Evolutionary conservation across 176 grass and related monocot species (phyloP).

Genomic region (Poa annua): DNA sequence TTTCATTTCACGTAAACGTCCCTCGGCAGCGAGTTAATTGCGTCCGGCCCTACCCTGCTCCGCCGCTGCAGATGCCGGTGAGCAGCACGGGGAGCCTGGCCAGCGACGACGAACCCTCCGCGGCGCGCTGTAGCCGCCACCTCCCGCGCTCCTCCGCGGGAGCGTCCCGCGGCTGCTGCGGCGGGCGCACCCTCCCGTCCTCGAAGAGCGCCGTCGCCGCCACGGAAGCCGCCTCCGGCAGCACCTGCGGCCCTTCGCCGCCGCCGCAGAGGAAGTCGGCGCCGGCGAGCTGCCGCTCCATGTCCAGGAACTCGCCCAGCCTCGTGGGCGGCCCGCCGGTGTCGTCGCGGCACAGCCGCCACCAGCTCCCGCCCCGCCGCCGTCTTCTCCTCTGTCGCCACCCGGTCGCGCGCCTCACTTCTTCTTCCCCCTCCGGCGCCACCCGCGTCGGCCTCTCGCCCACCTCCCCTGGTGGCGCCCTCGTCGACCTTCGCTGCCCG

Average conservation of each 20-base stretch:
- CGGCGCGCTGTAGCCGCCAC: conserved; percentile 35
- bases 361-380: conserved; percentile 55
- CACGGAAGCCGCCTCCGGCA: not conserved
- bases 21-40: too few relatives aligned
- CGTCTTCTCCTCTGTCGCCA: conserved; percentile 15
- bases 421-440: not conserved
- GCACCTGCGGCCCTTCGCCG: not conserved
- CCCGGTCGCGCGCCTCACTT: not conserved
- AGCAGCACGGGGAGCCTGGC: conserved; percentile 70
- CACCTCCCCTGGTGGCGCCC: not conserved
- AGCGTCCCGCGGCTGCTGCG: not conserved
- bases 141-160: conserved; percentile 36
- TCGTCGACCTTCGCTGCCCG: conserved; percentile 1
- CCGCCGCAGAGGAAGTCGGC: conserved; percentile 54
- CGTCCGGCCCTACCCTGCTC: conserved; percentile 41
- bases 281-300: conserved; percentile 67
- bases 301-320: conserved; percentile 81
- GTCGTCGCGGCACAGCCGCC: conserved; percentile 76
- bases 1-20: too few relatives aligned
- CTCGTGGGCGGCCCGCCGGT: conserved; percentile 46
- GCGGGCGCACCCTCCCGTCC: conserved; percentile 68
- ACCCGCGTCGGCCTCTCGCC: not conserved
- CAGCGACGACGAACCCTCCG: conserved; percentile 40
- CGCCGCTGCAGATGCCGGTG: conserved; percentile 84
- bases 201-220: conserved; percentile 64